Base-by-base conservation (phyloP, 192 early-diverging fungal species). In the Podila epigama region DNA sequence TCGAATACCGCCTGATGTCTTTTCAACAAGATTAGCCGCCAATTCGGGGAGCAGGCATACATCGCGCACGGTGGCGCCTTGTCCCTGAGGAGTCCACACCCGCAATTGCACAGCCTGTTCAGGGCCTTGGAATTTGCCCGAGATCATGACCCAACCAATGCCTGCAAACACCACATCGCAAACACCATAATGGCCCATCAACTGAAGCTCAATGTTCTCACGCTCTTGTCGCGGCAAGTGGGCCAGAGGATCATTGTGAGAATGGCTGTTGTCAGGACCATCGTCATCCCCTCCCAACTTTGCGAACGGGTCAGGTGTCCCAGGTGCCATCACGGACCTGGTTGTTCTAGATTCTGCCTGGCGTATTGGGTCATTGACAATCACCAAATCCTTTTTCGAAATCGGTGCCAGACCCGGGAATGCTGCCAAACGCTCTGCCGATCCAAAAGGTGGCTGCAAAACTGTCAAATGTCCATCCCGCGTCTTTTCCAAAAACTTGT, bases 111-210 rank as follows among this genome's bases (percentile, higher is more conserved):
- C 66, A 4, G 73, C 60, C 27, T 68, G 60, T 0, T 68, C 27
- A 2, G 61, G 53, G 4, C 63, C 71, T 1, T 37, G 53, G 61
- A 77, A 77, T 25, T 77, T 77, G 39, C 73, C 73, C 8, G 73
- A 77, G 25, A 77, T 32, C 73, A 77, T 77, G 35, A 77, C 56
- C 73, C 73, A 77, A 6, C 73, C 73, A 53, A 77, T 44, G 15
- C 73, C 73, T 25, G 73, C 66, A 48, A 77, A 77, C 33, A 77
- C 73, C 4, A 77, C 29, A 27, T 77, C 73, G n/a, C 73, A 64
- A 32, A 77, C 60, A 3, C 73, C 73, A n/a, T 59, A 55, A 25
- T 77, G 73, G 1, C 73, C 73, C 4, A 48, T 35, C 18, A 64
- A 29, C 48, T 77, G 73, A 12, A 63, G 7, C 2, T 7, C 11